These are phyloP conservation scores for Exophiala calicioides DNA, from an alignment of 2,329 filamentous ascomycete species.

Conservation along the genomic window DNA sequence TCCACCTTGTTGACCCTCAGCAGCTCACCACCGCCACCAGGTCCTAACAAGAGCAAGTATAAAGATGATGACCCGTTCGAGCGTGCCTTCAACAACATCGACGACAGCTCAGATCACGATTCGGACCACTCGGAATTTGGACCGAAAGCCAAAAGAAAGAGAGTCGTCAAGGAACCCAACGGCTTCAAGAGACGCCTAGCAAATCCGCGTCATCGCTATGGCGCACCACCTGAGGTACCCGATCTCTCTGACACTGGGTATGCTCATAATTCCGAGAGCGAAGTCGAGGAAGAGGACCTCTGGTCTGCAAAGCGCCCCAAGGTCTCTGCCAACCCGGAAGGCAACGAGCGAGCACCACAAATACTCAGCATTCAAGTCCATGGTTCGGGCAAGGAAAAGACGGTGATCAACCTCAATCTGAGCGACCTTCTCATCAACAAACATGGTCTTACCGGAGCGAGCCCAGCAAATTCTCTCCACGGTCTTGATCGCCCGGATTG, in stretches of 20 bases:
- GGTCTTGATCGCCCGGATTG: background rate
- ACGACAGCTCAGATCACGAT: slow-evolving; percentile 9
- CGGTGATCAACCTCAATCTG: slow-evolving; percentile 8
- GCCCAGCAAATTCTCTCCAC: background rate
- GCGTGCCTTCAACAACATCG: background rate
- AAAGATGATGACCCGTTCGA: slow-evolving; percentile 13
- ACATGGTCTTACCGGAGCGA: background rate
- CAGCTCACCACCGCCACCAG: background rate
- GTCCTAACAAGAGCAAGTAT: background rate
- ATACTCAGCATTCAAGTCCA: background rate
- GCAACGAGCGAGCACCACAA: background rate
- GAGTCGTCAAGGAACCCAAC: slow-evolving; percentile 1
- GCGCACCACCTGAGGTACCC: slow-evolving; percentile 8
- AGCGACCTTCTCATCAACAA: slow-evolving; percentile 1
- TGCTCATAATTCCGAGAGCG: background rate
- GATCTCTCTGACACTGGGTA: slow-evolving; percentile 20
- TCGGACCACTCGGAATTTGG: slow-evolving; percentile 17
- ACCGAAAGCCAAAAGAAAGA: slow-evolving; percentile 15
- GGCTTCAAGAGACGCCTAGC: background rate
- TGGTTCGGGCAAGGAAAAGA: background rate
- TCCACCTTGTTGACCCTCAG: background rate
- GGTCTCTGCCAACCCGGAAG: background rate
- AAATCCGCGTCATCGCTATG: slow-evolving; percentile 3
- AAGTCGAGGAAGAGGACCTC: slow-evolving; percentile 2
- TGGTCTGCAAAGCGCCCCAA: slow-evolving; percentile 1